Evolutionary conservation across 371 early-diverging fungal genomes (phyloP).

Genomic region (Dinochytrium kinnereticum): DNA sequence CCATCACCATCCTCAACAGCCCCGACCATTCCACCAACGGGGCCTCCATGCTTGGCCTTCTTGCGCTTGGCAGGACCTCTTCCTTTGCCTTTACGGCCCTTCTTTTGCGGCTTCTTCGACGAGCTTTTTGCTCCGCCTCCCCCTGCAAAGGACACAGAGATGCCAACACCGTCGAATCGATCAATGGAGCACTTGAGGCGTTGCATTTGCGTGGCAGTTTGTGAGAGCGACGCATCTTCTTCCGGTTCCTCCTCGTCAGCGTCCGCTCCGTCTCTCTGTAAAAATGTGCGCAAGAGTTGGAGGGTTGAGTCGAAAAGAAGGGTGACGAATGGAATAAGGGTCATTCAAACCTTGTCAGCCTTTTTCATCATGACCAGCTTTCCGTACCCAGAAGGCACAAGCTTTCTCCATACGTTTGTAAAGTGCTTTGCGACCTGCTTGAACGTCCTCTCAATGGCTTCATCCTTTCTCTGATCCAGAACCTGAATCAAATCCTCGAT

Average conservation of each 20-base stretch:
- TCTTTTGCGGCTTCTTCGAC: slow-evolving; percentile 6
- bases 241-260: slow-evolving; percentile 38
- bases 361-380: slow-evolving; percentile 83
- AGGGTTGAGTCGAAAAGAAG: too few species aligned
- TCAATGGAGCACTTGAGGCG: slow-evolving; percentile 66
- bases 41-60: not conserved
- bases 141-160: slow-evolving; percentile 63
- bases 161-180: slow-evolving; percentile 90
- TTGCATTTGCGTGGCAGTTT: slow-evolving; percentile 17
- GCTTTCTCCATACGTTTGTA: slow-evolving; percentile 83
- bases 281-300: too few species aligned
- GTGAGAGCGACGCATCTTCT: slow-evolving; percentile 26
- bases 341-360: slow-evolving; percentile 62
- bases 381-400: slow-evolving; percentile 91
- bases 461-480: slow-evolving; percentile 94
- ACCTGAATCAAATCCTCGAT: slow-evolving; percentile 86
- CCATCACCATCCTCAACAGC: not conserved
- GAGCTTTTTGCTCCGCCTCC: slow-evolving; percentile 20
- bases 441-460: slow-evolving; percentile 96
- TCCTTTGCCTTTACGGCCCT: not conserved
- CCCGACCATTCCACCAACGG: slow-evolving; percentile 10
- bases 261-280: too few species aligned
- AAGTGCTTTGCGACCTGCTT: slow-evolving; percentile 89
- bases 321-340: not conserved
- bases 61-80: not conserved